These are phyloP conservation scores for Paspalum vaginatum DNA, from an alignment of 176 grass and related monocot species.

Conservation along the genomic window DNA sequence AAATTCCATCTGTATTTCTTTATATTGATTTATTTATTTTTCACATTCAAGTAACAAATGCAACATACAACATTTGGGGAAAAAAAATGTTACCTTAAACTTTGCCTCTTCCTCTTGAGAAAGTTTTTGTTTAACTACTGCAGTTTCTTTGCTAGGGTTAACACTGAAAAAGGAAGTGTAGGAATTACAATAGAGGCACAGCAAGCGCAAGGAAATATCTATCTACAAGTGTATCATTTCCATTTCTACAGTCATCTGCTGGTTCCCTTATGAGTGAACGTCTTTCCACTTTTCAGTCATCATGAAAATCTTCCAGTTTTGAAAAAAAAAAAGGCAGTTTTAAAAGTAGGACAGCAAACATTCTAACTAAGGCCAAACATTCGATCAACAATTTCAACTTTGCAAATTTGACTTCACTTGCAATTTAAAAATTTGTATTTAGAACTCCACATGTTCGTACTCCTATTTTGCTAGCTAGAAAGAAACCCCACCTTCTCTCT, in stretches of 20 bases:
- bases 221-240: slow-evolving; percentile 15
- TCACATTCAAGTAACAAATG: slow-evolving; percentile 12
- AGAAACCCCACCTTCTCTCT: neutral
- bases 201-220: slow-evolving; percentile 12
- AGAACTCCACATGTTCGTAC: neutral
- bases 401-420: neutral
- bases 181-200: neutral
- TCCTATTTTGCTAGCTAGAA: neutral
- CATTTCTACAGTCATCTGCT: neutral
- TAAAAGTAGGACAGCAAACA: neutral
- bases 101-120: slow-evolving; percentile 68
- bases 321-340: neutral
- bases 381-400: neutral
- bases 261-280: neutral
- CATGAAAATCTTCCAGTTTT: slow-evolving; percentile 9
- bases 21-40: neutral
- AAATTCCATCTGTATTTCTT: neutral
- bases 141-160: slow-evolving; percentile 64
- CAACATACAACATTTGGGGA: neutral
- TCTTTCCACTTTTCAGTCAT: neutral
- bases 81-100: slow-evolving; percentile 58
- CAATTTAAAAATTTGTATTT: neutral
- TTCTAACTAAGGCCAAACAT: neutral
- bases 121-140: slow-evolving; percentile 67
- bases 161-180: slow-evolving; percentile 52